Evolutionary conservation across 192 early-diverging fungal genomes (phyloP).

Genomic region (Funneliformis mosseae): DNA sequence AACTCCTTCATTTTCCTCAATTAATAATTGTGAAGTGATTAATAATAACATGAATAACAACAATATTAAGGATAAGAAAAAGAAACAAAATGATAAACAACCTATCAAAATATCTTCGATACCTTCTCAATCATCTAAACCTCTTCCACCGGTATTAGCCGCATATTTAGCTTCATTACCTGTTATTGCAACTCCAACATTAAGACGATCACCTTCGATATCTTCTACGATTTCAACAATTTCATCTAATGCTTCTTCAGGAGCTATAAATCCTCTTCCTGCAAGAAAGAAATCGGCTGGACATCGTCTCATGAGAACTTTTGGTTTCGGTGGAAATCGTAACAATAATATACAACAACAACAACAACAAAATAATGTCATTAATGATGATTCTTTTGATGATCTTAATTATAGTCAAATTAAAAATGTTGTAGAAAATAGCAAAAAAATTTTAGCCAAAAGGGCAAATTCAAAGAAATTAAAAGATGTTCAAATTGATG

Average conservation of each 20-base stretch:
- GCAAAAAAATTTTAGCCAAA: background rate
- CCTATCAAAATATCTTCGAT: background rate
- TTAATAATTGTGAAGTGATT: background rate
- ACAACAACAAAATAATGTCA: background rate
- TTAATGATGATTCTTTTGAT: background rate
- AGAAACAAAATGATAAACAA: constrained; percentile 5
- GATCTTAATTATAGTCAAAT: background rate
- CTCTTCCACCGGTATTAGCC: background rate
- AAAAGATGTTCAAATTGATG: background rate
- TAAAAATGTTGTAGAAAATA: background rate
- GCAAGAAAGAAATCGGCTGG: constrained; percentile 20
- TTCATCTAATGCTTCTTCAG: constrained; percentile 10
- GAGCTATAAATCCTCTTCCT: background rate
- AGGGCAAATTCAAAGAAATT: background rate
- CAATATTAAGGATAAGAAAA: constrained; percentile 2
- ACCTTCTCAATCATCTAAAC: background rate
- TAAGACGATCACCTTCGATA: background rate
- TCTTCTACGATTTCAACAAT: constrained; percentile 11
- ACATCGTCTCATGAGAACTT: constrained; percentile 24
- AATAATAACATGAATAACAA: background rate
- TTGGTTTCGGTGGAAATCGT: constrained; percentile 22
- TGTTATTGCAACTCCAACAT: background rate
- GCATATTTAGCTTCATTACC: constrained; percentile 15
- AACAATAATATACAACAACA: constrained; percentile 14
- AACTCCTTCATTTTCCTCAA: background rate